Conservation (phyloP, 1,139 yeast species). For the Taiozyma sp. region DNA sequence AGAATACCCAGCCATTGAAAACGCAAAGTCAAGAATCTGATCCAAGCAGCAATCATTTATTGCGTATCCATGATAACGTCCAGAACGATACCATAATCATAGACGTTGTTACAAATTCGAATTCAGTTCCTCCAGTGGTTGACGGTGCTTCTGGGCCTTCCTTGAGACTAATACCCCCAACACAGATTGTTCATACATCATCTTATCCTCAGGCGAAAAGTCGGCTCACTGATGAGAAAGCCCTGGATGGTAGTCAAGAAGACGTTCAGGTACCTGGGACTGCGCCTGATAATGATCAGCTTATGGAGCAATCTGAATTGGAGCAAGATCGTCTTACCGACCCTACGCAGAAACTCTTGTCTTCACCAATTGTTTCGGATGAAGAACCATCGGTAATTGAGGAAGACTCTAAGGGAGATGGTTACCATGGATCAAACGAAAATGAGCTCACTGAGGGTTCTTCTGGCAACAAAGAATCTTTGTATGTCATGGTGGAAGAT, state of each 20-base stretch:
- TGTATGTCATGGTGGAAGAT: conserved; percentile 15
- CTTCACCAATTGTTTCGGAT: conserved; percentile 20
- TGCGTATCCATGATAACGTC: not conserved
- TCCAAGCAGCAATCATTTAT: not conserved
- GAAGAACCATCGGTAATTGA: conserved; percentile 9
- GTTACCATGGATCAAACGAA: not conserved
- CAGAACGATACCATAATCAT: not conserved
- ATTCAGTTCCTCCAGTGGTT: not conserved
- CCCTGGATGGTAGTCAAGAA: conserved; percentile 7
- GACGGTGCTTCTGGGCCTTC: not conserved
- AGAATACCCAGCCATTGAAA: conserved; percentile 4
- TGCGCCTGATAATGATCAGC: conserved; percentile 16
- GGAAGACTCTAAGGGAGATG: not conserved
- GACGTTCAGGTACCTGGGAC: conserved; percentile 23
- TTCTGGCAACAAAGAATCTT: conserved; percentile 1
- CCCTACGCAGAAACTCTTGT: not conserved
- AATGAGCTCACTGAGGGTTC: not conserved
- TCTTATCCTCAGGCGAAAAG: not conserved
- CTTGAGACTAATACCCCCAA: not conserved
- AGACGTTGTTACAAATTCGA: not conserved
- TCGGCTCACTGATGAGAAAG: not conserved
- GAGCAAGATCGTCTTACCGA: not conserved
- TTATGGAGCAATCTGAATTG: not conserved
- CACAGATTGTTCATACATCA: not conserved
- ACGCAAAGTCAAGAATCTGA: not conserved